Percentiles rank a stretch among this genome's conserved stretches.
Evolutionary conservation across 164 flowering plant genomes (phyloP).

Genomic region (Annona cherimola): DNA sequence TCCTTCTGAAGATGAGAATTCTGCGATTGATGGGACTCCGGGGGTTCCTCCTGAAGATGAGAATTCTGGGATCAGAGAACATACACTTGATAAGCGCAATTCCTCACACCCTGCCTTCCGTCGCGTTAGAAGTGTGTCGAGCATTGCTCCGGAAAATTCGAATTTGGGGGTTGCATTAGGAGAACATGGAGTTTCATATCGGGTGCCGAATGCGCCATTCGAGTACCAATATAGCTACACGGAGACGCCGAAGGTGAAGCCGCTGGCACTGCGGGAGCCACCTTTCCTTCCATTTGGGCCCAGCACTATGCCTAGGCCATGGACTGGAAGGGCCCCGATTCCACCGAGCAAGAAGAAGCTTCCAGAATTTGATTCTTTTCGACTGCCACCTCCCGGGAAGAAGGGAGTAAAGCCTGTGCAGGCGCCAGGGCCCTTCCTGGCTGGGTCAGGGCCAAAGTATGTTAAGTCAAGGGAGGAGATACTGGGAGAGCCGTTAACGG

Average conservation of each 20-base stretch:
- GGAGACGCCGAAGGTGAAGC: conserved; percentile 19
- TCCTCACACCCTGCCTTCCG: conserved; percentile 22
- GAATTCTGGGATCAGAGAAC: too few relatives aligned
- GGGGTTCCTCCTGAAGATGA: too few relatives aligned
- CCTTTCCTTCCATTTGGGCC: conserved; percentile 17
- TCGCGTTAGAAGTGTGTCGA: conserved; percentile 1
- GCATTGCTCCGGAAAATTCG: background rate
- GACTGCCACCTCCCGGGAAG: conserved; percentile 31
- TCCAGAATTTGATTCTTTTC: conserved; percentile 14
- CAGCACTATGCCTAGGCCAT: conserved; percentile 16
- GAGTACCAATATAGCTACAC: conserved; percentile 23
- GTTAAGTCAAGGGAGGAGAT: conserved; percentile 24
- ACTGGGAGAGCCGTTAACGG: conserved; percentile 73
- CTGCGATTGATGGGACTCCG: too few relatives aligned
- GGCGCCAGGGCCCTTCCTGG: conserved; percentile 75
- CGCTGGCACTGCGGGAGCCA: conserved; percentile 14
- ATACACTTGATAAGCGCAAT: background rate
- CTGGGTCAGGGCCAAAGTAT: conserved; percentile 60
- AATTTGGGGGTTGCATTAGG: background rate
- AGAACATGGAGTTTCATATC: conserved; percentile 5
- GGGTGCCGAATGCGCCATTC: conserved; percentile 13
- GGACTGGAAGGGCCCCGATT: conserved; percentile 19
- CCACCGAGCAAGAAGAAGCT: conserved; percentile 14
- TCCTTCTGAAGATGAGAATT: too few relatives aligned
- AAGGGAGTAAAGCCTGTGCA: conserved; percentile 92